A percentile compares a stretch with the other conserved stretches of the same genome.
These are phyloP conservation scores for Vachellia collinsii DNA, from an alignment of 306 rosid genomes.

Conservation along the genomic window DNA sequence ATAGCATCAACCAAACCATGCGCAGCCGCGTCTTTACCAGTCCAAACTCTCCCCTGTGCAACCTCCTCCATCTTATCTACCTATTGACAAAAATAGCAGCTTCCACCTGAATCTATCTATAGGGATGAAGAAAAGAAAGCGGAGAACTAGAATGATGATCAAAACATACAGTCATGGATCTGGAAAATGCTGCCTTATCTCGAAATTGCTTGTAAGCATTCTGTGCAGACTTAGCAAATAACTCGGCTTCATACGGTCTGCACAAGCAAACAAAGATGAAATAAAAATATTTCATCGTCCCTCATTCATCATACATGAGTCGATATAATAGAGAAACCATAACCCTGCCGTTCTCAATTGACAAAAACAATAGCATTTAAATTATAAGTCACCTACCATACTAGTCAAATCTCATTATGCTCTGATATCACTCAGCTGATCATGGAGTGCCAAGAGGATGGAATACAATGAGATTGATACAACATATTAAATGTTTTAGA, in stretches of 20 bases:
- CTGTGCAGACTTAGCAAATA: constrained; percentile 79
- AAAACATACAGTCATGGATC: constrained; percentile 80
- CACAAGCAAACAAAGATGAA: constrained; percentile 9
- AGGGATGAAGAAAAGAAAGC: constrained; percentile 14
- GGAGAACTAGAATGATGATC: constrained; percentile 1
- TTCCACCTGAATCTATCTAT: constrained; percentile 22
- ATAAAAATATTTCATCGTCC: neutral
- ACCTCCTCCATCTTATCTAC: constrained; percentile 93
- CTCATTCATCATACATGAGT: constrained; percentile 15
- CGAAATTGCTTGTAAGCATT: constrained; percentile 79
- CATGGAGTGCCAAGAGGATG: constrained; percentile 10
- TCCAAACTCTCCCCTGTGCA: constrained; percentile 97
- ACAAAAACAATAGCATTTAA: neutral
- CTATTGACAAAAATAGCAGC: constrained; percentile 42
- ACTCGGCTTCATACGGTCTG: constrained; percentile 93
- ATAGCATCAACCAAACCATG: constrained; percentile 87
- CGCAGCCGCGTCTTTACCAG: constrained; percentile 81
- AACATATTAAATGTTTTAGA: neutral
- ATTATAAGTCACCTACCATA: neutral
- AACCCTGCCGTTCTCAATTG: neutral
- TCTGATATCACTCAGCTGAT: constrained; percentile 11
- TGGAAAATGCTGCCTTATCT: constrained; percentile 87
- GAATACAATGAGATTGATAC: constrained; percentile 5
- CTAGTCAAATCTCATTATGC: constrained; percentile 3
- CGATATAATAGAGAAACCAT: constrained; percentile 3